Conservation (phyloP, 805 yeast species). For the Dipodascopsis tothii region DNA sequence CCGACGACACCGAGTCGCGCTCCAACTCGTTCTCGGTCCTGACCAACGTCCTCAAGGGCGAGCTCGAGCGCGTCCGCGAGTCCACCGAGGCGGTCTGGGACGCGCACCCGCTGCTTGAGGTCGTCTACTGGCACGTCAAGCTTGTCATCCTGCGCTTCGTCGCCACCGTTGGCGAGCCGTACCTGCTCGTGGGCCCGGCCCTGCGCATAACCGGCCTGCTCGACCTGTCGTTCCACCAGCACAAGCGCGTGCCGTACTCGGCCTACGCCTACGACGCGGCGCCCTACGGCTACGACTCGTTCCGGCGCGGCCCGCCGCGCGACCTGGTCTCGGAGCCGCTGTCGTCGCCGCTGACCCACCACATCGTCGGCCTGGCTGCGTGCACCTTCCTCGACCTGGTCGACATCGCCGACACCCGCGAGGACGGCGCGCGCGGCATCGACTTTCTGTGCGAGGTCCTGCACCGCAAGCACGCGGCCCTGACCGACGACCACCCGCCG, state of each 20-base stretch:
- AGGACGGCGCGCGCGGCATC: conserved; percentile 22
- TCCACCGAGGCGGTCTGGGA: conserved; percentile 25
- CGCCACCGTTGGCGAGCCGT: conserved; percentile 15
- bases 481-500: conserved; percentile 1
- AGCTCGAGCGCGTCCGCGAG: conserved; percentile 25
- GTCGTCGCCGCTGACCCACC: conserved; percentile 19
- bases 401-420: conserved; percentile 17
- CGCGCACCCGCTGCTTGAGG: conserved; percentile 12
- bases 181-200: conserved; percentile 21
- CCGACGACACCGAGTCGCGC: conserved; percentile 5
- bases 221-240: background rate
- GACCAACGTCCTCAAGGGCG: conserved; percentile 17
- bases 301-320: background rate
- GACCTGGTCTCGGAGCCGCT: conserved; percentile 4
- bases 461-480: background rate
- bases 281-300: conserved; percentile 1
- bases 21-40: conserved; percentile 6
- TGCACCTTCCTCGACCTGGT: conserved; percentile 20
- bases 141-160: conserved; percentile 17
- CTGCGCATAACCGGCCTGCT: conserved; percentile 8
- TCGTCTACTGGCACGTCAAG: conserved; percentile 22
- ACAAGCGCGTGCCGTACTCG: background rate
- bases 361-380: conserved; percentile 22
- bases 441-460: conserved; percentile 2
- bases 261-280: background rate